Evolutionary conservation across 371 early-diverging fungal species (phyloP), one percentile per base, ranked within the genome.

Genomic region (Lichtheimia hyalospora): DNA sequence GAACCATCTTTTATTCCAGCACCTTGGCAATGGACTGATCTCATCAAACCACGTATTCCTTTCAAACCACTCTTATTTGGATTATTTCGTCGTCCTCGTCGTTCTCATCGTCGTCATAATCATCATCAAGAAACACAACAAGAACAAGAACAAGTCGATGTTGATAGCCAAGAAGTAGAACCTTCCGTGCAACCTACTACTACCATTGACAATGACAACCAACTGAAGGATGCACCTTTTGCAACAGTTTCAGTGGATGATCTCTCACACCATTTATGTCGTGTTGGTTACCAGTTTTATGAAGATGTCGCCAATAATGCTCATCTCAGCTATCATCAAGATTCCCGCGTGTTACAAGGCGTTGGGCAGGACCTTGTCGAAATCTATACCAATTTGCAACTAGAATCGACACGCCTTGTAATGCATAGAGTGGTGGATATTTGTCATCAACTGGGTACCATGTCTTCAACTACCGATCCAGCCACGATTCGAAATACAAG

Each of bases 11-110:
- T 70, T 57, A 48, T 61, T 10, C 70, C 70, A 8, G 58, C 70
- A 23, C 66, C 66, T 20, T 70, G 70, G 70, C 66, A 70, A 48
- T 70, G 70, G 70, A 28, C 60, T 16, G 70, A 70, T 51, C 54
- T 70, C 3, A 42, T 70, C 15, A 65, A 66, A 43, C 49, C 57
- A 24, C 63, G 70, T 15, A 44, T 23, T 42, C 70, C 70, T 15
- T 70, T 60, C 39, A 60, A 59, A 8, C 61, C 70, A 3, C 40
- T 70, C 27, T 41, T 70, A 10, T 61, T 70, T 57, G 70, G 70
- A 7, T 16, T 70, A 3, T 52, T 67, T 20, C 44, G 39, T 24
- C 52, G 54, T 23, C 34, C 34, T 34, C 58, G 56, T 16, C 54
- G 57, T n/a, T 27, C 49, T 10, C 28, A 52, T 5, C 34, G 24